Evolutionary conservation across 768 basidiomycete species (phyloP).

Genomic region (Trametes elegans): DNA sequence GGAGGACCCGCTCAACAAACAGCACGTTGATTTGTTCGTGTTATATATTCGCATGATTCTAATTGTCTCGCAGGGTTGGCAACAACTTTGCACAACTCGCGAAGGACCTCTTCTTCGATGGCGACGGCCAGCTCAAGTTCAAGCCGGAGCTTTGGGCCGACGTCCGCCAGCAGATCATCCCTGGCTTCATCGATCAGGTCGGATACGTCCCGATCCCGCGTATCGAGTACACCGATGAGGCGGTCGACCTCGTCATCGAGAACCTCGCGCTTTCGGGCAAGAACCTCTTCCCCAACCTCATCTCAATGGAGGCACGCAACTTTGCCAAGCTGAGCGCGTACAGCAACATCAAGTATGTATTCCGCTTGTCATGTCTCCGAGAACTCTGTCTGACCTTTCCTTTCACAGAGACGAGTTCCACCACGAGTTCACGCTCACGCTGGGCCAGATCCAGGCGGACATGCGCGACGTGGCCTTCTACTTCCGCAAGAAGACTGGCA

Average conservation of each 20-base stretch:
- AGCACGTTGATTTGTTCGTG: conserved; percentile 14
- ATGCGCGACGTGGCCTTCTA: conserved; percentile 95
- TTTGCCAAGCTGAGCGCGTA: conserved; percentile 84
- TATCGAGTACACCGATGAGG: conserved; percentile 88
- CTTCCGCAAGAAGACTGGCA: conserved; percentile 81
- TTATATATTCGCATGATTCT: not conserved
- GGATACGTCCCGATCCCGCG: conserved; percentile 92
- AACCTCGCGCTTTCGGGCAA: conserved; percentile 86
- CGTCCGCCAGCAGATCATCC: conserved; percentile 77
- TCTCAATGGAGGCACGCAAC: conserved; percentile 75
- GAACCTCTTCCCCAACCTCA: conserved; percentile 84
- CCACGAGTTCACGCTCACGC: conserved; percentile 73
- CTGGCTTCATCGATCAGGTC: conserved; percentile 72
- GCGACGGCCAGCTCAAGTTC: conserved; percentile 81
- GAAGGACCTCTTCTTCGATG: conserved; percentile 74
- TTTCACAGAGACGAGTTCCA: conserved; percentile 49
- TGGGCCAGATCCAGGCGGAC: conserved; percentile 89
- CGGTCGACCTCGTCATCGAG: conserved; percentile 87
- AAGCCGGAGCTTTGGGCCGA: conserved; percentile 84
- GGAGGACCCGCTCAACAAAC: conserved; percentile 79
- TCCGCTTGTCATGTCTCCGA: not conserved
- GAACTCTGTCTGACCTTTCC: not conserved
- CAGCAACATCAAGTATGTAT: conserved; percentile 32
- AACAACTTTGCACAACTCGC: conserved; percentile 80
- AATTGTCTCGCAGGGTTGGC: conserved; percentile 64